Percentiles rank a stretch among this genome's conserved stretches.
Evolutionary conservation across 441 rosid species (phyloP).

Genomic region (Geranium incanum): DNA sequence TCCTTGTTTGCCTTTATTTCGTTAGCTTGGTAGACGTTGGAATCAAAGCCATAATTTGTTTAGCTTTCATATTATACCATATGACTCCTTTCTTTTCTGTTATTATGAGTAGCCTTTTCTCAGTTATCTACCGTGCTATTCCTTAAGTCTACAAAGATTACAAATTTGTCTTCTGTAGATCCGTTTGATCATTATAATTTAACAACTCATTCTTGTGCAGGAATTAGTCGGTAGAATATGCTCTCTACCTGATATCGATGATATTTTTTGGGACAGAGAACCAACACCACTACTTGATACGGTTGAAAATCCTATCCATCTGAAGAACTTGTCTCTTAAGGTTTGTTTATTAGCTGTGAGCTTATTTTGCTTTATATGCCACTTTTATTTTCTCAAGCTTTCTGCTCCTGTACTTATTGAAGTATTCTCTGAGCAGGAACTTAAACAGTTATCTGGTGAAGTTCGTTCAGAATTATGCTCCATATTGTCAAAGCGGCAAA

Average conservation of each 20-base stretch:
- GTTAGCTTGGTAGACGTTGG: background rate
- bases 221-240: slow-evolving; percentile 31
- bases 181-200: background rate
- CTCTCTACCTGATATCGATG: slow-evolving; percentile 64
- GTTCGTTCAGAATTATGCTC: slow-evolving; percentile 55
- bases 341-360: slow-evolving; percentile 31
- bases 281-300: slow-evolving; percentile 72
- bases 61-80: background rate
- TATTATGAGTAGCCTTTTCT: background rate
- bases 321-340: slow-evolving; percentile 65
- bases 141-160: background rate
- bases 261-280: slow-evolving; percentile 48
- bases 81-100: background rate
- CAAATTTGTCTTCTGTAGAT: background rate
- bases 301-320: slow-evolving; percentile 65
- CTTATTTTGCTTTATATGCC: background rate
- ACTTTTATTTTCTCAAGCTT: slow-evolving; percentile 11
- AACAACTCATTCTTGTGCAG: slow-evolving; percentile 28
- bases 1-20: background rate
- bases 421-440: slow-evolving; percentile 43
- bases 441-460: slow-evolving; percentile 66
- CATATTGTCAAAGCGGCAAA: slow-evolving; percentile 38
- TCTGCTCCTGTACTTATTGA: slow-evolving; percentile 12
- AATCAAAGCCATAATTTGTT: background rate
- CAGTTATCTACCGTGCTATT: background rate